Evolutionary conservation across 2,329 filamentous ascomycete genomes (phyloP), one percentile per base, ranked within the genome.

Genomic region (Aplosporella prunicola): DNA sequence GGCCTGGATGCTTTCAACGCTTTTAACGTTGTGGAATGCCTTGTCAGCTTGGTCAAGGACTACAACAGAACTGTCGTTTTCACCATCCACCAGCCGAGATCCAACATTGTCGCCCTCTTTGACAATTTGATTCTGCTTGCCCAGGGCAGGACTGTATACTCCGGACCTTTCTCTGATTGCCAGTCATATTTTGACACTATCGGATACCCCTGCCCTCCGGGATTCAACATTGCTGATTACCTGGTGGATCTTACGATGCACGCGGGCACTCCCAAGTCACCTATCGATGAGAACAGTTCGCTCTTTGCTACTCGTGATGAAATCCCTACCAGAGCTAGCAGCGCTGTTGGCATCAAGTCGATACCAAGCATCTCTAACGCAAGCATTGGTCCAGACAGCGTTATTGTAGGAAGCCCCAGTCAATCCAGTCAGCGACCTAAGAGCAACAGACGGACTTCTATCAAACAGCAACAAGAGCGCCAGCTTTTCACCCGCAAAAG

Each of bases 171-270:
- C 56, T 68, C 75, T 2, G 79, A 79, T 46, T 98, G 91, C 55
- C 91, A 98, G 57, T 68, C 76, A 14, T 98, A 95, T 56, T 98
- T 98, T 51, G 86, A 95, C 53, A 73, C 78, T 31, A 80, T 94
- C 43, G 93, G 91, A 28, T 98, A 95, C 58, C 70, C 82, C 32
- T 98, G 93, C 53, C 91, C 91, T 9, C 82, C 88, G 16, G 93
- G 93, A 2, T 98, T 96, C 72, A 98, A 98, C 53, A 96, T 98
- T 60, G 91, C 91, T 4, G 91, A 98, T 58, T 98, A 95, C 54
- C 74, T 98, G 5, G 88, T 98, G 20, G 91, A 98, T 57, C 71
- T 98, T 26, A 96, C 91, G 0, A 96, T 98, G 89, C 91, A 98
- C 57, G 88, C 87, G 16, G 76, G 83, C 41, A 69, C 71, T 35